Evolutionary conservation across 306 rosid genomes (phyloP), one percentile per base, ranked within the genome.

Genomic region (Luffa aegyptiaca): DNA sequence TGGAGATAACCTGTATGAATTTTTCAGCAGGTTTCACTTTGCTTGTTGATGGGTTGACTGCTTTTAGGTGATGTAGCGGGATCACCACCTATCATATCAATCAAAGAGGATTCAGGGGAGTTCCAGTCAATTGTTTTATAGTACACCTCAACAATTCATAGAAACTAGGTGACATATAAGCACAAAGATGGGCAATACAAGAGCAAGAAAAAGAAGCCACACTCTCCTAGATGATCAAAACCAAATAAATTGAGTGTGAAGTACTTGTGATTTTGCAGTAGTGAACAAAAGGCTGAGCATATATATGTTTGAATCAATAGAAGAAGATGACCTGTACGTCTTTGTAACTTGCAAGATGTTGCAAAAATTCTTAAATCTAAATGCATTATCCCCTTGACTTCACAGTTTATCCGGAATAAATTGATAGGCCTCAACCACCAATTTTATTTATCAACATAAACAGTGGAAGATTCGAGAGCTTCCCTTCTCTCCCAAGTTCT

Each of bases 11-110:
- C 90, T 95, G 97, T 53, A 95, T 66, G 85, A 88, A 95, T 73
- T 88, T 93, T 85, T 93, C 99, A 52, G 92, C 78, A 20, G 96
- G 83, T 74, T 91, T 93, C 61, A 76, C 26, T 74, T 87, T 84
- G 92, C 90, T 91, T 57, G 92, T 79, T 49, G 97, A 95, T 68
- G 99, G 93, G 82, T 85, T 84, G 72, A 93, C 96, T 35, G 93
- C 90, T 86, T 89, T 95, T 42, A 95, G 91, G 85, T 95, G 91
- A 81, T 88, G 91, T 35, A 95, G 81, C 4, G 97, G 97, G 83
- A 95, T 91, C 58, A 91, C 81, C 63, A 95, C 94, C 99, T 95
- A 75, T 56, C 72, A 20, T 62, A 77, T 75, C 52, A 58, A 77
- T 75, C 52, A 58, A 10, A 80, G 78, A 46, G 57, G 18, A 76